phyloP scores from a whole-genome alignment of 2,329 filamentous ascomycete species.

The Talaromyces sp. region DNA sequence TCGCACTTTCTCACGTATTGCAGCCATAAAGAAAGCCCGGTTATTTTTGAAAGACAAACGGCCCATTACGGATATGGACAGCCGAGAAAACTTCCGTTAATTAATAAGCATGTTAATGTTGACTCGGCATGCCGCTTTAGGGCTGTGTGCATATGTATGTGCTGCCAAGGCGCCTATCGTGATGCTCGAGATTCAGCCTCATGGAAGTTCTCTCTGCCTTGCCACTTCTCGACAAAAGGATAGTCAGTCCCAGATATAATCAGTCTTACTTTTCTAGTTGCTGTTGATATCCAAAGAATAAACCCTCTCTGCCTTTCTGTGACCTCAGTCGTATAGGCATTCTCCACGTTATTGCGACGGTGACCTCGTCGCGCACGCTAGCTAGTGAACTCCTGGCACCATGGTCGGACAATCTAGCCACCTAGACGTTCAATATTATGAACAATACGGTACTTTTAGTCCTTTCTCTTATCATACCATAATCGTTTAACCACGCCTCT shows the following conservation, averaged over 20 bases:
- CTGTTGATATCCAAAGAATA: background rate
- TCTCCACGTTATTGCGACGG: background rate
- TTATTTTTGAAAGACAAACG: too few relatives aligned
- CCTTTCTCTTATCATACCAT: background rate
- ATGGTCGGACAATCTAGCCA: background rate
- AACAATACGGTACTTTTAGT: constrained; percentile 2
- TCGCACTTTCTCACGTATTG: too few relatives aligned
- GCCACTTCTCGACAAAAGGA: too few relatives aligned
- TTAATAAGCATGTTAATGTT: too few relatives aligned
- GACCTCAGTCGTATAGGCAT: background rate
- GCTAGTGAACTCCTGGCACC: background rate
- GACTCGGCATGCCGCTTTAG: too few relatives aligned
- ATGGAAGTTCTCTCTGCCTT: background rate
- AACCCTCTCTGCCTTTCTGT: background rate
- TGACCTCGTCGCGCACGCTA: background rate
- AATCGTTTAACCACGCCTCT: background rate
- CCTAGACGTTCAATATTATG: constrained; percentile 1
- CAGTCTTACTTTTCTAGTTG: background rate
- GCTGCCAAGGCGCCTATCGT: background rate
- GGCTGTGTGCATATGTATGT: background rate
- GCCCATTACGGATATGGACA: too few relatives aligned
- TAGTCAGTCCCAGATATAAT: background rate
- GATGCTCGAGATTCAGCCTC: background rate
- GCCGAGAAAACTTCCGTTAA: too few relatives aligned
- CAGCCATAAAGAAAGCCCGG: too few relatives aligned